Evolutionary conservation across 305 asterid genomes (phyloP), one percentile per base, ranked within the genome.

Genomic region (Plantago coronopus): DNA sequence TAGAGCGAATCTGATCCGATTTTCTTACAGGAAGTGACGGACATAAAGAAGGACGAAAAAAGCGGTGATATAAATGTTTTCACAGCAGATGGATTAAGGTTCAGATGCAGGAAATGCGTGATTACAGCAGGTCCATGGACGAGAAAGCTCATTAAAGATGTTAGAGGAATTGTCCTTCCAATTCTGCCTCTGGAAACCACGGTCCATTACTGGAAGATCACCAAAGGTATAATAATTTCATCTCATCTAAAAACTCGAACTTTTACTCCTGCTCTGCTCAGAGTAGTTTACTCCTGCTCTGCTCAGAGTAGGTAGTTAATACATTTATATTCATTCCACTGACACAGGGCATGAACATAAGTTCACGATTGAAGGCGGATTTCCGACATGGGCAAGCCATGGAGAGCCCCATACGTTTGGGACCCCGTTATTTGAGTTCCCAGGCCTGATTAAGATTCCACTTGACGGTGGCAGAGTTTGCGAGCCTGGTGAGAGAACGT

Each of bases 81-180:
- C n/a, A n/a, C n/a, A n/a, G n/a, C n/a, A n/a, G n/a, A n/a, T n/a
- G n/a, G n/a, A n/a, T n/a, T n/a, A 14, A 50, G 34, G 9, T 50
- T 50, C 61, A 59, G 74, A 61, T 69, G 83, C 10, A 62, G 68
- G 25, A 93, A 83, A 72, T 87, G 96, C 78, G 84, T 89, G 0
- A 71, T 93, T n/a, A 80, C 97, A 1, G 82, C 77, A 21, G 97
- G 98, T 6, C 74, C 94, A 5, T 93, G 98, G 98, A 81, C 88
- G 49, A 61, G 68, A 16, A 75, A 67, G 7, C 59, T 89, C 58
- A 69, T 93, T 7, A 12, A 72, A 25, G 68, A 48, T 19, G 83
- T 81, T 0, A 46, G 87, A 12, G 84, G 84, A 0, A 6, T 77
- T 14, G 63, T 8, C 0, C 85, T 93, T 22, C 97, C 97, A 0